A percentile compares a stretch with the other conserved stretches of the same genome.
phyloP scores from a whole-genome alignment of 2,329 filamentous ascomycete species.

The Diaporthe eres region DNA sequence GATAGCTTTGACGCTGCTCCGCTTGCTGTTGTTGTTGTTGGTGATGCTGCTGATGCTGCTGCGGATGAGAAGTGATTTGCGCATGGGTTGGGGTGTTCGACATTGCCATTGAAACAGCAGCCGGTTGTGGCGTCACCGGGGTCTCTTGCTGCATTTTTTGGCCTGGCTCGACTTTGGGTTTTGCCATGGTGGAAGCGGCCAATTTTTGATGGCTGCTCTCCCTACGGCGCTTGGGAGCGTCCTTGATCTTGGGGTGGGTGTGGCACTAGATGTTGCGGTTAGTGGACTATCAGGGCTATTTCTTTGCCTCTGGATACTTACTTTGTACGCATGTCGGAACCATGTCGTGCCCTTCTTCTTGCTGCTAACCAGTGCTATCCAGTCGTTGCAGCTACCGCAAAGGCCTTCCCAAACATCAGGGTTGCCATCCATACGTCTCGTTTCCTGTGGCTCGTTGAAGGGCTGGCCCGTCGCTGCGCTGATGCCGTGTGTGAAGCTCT shows the following conservation, averaged over 20 bases:
- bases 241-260: slow-evolving; percentile 79
- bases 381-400: slow-evolving; percentile 83
- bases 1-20: slow-evolving; percentile 39
- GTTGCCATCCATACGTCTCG: slow-evolving; percentile 82
- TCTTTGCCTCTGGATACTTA: slow-evolving; percentile 54
- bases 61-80: slow-evolving; percentile 42
- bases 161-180: slow-evolving; percentile 62
- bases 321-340: slow-evolving; percentile 92
- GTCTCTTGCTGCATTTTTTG: slow-evolving; percentile 46
- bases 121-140: slow-evolving; percentile 61
- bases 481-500: slow-evolving; percentile 90
- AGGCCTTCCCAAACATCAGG: slow-evolving; percentile 86
- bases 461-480: slow-evolving; percentile 84
- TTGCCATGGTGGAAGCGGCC: slow-evolving; percentile 59
- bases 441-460: slow-evolving; percentile 83
- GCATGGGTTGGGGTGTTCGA: slow-evolving; percentile 56
- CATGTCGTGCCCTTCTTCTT: slow-evolving; percentile 95
- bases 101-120: slow-evolving; percentile 51
- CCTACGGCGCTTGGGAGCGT: slow-evolving; percentile 76
- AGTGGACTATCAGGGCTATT: slow-evolving; percentile 37
- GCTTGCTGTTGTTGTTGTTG: slow-evolving; percentile 42
- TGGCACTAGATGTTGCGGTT: slow-evolving; percentile 67
- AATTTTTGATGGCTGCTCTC: slow-evolving; percentile 70
- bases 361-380: slow-evolving; percentile 85
- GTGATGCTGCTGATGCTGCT: slow-evolving; percentile 45